phyloP scores from a whole-genome alignment of 2,329 filamentous ascomycete genomes.

The Westerdykella ornata region DNA sequence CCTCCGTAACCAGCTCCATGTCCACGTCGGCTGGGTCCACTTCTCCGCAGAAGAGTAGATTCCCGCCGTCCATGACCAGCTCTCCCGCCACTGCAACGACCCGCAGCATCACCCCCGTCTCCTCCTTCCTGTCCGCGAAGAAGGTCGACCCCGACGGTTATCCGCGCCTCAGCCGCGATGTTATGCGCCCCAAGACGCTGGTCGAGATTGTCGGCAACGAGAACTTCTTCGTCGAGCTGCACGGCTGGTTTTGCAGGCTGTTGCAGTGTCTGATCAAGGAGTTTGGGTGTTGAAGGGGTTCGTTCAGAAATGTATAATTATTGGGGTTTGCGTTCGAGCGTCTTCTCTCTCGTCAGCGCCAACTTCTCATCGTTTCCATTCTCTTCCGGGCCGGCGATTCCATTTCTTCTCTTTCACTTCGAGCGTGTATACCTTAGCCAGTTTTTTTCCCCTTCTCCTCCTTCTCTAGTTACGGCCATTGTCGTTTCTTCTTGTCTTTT shows the following conservation, averaged over 20 bases:
- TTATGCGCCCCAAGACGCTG: conserved; percentile 50
- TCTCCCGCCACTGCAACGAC: conserved; percentile 16
- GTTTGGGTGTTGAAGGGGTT: conserved; percentile 20
- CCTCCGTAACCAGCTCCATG: conserved; percentile 26
- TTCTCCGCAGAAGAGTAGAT: conserved; percentile 23
- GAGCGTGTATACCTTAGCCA: too few species aligned
- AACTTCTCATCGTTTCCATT: too few species aligned
- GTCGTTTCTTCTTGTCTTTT: too few species aligned
- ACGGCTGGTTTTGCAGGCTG: conserved; percentile 45
- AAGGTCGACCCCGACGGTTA: conserved; percentile 51
- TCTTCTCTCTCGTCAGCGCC: too few species aligned
- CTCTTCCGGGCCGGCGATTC: too few species aligned
- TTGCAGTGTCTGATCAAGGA: conserved; percentile 37
- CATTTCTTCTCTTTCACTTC: too few species aligned
- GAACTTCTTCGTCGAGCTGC: conserved; percentile 53
- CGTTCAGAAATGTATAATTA: too few species aligned
- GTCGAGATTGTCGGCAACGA: conserved; percentile 54
- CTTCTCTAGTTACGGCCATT: too few species aligned
- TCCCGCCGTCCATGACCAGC: conserved; percentile 25
- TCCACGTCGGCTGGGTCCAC: conserved; percentile 26
- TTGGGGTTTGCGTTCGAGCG: too few species aligned
- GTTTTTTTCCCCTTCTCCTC: too few species aligned
- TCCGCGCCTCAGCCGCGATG: conserved; percentile 46
- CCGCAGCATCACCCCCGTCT: conserved; percentile 49
- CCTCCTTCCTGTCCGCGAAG: conserved; percentile 53